Evolutionary conservation across 2,329 filamentous ascomycete genomes (phyloP).

Genomic region (Tolypocladium pustulatum): DNA sequence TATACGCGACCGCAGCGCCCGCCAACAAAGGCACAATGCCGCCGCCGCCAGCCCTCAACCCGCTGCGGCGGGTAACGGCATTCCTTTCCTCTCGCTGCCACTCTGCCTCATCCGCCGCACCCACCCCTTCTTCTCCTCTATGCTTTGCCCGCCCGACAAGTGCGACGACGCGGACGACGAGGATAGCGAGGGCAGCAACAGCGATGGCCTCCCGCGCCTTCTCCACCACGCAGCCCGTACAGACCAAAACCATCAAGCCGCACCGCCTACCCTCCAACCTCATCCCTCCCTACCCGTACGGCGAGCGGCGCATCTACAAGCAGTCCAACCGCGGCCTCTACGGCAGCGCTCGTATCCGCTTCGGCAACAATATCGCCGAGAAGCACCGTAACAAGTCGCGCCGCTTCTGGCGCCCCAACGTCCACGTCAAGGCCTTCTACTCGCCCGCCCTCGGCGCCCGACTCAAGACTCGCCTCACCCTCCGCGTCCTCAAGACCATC

Average conservation of each 20-base stretch:
- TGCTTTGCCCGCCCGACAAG: neutral
- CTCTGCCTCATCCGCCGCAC: neutral
- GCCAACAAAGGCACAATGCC: constrained; percentile 7
- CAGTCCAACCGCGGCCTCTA: constrained; percentile 70
- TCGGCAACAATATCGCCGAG: constrained; percentile 69
- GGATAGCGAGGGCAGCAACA: neutral
- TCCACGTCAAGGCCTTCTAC: constrained; percentile 58
- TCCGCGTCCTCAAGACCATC: constrained; percentile 62
- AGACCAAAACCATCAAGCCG: constrained; percentile 30
- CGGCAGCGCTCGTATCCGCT: constrained; percentile 59
- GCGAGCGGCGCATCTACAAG: constrained; percentile 61
- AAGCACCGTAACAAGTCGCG: constrained; percentile 60
- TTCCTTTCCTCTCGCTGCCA: constrained; percentile 6
- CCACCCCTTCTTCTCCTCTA: neutral
- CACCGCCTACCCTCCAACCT: constrained; percentile 34
- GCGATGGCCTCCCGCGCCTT: constrained; percentile 16
- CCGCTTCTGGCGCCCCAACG: constrained; percentile 66
- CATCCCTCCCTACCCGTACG: constrained; percentile 64
- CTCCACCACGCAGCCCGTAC: constrained; percentile 22
- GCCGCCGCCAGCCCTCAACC: constrained; percentile 1
- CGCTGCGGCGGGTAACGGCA: constrained; percentile 9
- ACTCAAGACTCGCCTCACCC: constrained; percentile 58
- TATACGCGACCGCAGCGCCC: neutral
- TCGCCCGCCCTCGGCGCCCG: constrained; percentile 49
- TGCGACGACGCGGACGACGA: neutral